Base-by-base conservation (phyloP, 1,139 yeast species). In the Suhomyces terraborum region DNA sequence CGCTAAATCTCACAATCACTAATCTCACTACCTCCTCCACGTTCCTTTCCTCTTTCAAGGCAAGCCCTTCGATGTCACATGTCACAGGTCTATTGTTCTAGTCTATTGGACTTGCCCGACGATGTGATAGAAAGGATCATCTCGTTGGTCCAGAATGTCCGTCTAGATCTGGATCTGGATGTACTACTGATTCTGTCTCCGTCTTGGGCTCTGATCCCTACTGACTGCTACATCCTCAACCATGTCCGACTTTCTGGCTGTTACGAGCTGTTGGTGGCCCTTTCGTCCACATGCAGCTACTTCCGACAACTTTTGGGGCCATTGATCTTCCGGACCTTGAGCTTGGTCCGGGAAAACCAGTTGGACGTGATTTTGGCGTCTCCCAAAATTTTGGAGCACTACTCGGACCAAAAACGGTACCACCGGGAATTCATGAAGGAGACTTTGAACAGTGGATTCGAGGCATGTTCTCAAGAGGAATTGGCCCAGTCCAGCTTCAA, bases 281-380 rank as follows among this genome's bases (percentile, higher is more conserved):
- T 64, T 28, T 59, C 66, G 3, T 52, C 61, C 10, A 64, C 69
- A 4, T 64, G 69, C 40, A 36, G 45, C 4, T 42, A 36, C 9
- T 46, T 66, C 4, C 49, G 71, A n/a, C 40, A 36, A 10, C 43
- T 49, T 13, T 39, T 64, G 5, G 66, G 62, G 0, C 56, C 54
- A 2, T 12, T 45, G 4, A 14, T 65, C 23, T 66, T 64, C 37
- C 41, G 41, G 8, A 47, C 45, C 9, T 19, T 60, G 3, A 66
- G 70, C 45, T 45, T 66, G 31, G 49, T 66, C 4, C 42, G 71
- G 23, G 41, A 42, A 22, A 64, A 64, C 43, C 63, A 62, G 41
- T 47, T 62, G n/a, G 71, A 66, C 49, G 55, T 62, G 8, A 43
- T 63, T 10, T 41, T 66, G 31, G 51, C 55, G 1, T 50, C 47